Evolutionary conservation across 2,329 filamentous ascomycete species (phyloP).

Genomic region (Alternaria sp.): DNA sequence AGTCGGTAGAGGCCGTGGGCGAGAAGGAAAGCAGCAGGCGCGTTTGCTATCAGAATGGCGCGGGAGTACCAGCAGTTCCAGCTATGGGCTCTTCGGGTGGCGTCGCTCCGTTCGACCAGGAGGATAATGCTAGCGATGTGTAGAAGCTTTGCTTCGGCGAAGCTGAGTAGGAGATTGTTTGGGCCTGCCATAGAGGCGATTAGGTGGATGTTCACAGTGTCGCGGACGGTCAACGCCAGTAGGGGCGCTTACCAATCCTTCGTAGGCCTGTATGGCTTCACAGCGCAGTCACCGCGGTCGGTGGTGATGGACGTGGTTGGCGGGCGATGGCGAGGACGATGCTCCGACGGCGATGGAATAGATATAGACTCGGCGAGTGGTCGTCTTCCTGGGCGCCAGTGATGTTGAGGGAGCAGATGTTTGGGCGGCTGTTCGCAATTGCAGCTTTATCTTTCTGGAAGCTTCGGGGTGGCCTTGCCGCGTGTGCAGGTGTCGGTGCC

Average conservation of each 20-base stretch:
- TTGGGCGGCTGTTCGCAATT: not conserved
- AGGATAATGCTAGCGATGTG: slow-evolving; percentile 40
- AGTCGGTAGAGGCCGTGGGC: slow-evolving; percentile 35
- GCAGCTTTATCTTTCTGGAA: slow-evolving; percentile 29
- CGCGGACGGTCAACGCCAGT: slow-evolving; percentile 18
- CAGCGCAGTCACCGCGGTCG: not conserved
- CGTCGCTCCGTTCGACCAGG: slow-evolving; percentile 36
- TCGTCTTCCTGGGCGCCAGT: not conserved
- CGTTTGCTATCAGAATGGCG: slow-evolving; percentile 32
- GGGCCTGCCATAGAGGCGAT: slow-evolving; percentile 40
- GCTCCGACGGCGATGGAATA: not conserved
- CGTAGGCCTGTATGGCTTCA: not conserved
- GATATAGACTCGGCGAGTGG: not conserved
- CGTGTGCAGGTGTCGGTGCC: slow-evolving; percentile 22
- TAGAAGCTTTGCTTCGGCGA: slow-evolving; percentile 42
- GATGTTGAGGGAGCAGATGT: not conserved
- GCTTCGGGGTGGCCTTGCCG: slow-evolving; percentile 23
- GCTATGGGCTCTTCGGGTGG: slow-evolving; percentile 30
- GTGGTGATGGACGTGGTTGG: not conserved
- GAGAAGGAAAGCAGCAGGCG: slow-evolving; percentile 31
- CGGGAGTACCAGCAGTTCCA: slow-evolving; percentile 38
- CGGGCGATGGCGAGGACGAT: not conserved
- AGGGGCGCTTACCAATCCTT: slow-evolving; percentile 24
- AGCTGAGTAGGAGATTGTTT: slow-evolving; percentile 38
- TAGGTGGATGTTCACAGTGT: slow-evolving; percentile 18